Conservation (phyloP, 108 stramenopile species). For the Cyclotella sp. region DNA sequence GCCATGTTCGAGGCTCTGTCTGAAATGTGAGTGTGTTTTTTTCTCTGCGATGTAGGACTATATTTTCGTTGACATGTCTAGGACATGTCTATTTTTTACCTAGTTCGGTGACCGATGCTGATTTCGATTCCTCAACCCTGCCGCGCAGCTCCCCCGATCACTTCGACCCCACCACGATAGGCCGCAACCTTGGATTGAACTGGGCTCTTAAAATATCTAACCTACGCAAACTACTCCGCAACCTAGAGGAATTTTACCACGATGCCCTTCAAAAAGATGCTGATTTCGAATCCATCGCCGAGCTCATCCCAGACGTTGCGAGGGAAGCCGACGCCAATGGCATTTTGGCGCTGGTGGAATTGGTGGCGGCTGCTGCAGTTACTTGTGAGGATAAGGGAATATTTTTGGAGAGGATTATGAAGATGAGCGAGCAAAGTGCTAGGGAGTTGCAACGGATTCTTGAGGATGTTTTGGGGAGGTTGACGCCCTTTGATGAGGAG, state of each 20-base stretch:
- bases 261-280: slow-evolving; percentile 77
- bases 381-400: slow-evolving; percentile 74
- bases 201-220: slow-evolving; percentile 89
- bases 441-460: slow-evolving; percentile 81
- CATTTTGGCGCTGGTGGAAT: slow-evolving; percentile 71
- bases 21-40: slow-evolving; percentile 76
- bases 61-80: neutral
- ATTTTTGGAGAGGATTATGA: slow-evolving; percentile 77
- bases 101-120: neutral
- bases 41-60: neutral
- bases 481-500: slow-evolving; percentile 64
- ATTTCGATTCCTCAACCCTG: slow-evolving; percentile 4
- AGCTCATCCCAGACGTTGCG: slow-evolving; percentile 56
- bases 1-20: slow-evolving; percentile 85
- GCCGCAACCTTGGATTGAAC: slow-evolving; percentile 83
- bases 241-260: slow-evolving; percentile 79
- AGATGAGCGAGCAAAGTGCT: slow-evolving; percentile 67
- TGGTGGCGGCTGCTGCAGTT: slow-evolving; percentile 87
- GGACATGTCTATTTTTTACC: neutral
- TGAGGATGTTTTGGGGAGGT: slow-evolving; percentile 60
- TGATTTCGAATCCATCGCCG: slow-evolving; percentile 55
- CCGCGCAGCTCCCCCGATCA: slow-evolving; percentile 62
- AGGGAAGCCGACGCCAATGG: slow-evolving; percentile 59
- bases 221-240: slow-evolving; percentile 84
- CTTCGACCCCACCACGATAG: slow-evolving; percentile 89